Conservation (phyloP, 2,329 filamentous ascomycete genomes). For the Aspergillus niger region DNA sequence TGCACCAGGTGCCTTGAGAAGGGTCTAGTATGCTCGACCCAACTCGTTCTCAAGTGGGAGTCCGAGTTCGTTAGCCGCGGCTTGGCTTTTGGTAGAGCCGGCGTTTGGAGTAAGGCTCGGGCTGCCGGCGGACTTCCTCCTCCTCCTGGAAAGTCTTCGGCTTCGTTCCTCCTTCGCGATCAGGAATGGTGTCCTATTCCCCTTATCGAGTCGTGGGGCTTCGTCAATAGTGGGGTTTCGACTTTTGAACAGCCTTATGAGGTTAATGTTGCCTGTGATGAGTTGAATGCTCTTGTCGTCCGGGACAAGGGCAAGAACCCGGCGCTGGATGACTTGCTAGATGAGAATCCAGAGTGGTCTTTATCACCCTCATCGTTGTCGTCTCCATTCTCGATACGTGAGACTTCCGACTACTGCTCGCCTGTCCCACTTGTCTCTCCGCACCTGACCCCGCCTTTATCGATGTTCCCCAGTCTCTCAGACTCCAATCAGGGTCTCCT, state of each 20-base stretch:
- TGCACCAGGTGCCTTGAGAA: conserved; percentile 42
- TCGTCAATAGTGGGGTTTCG: conserved; percentile 35
- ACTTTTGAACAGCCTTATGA: conserved; percentile 31
- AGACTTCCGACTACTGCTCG: not conserved
- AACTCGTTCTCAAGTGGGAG: conserved; percentile 42
- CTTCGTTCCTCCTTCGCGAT: conserved; percentile 21
- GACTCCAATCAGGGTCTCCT: conserved; percentile 33
- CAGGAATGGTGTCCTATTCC: conserved; percentile 34
- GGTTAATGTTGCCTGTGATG: conserved; percentile 30
- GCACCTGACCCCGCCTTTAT: conserved; percentile 20
- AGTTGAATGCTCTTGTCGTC: conserved; percentile 20
- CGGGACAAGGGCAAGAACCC: not conserved
- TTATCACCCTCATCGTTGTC: not conserved
- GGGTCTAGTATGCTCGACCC: conserved; percentile 39
- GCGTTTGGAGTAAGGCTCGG: conserved; percentile 43
- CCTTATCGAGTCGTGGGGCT: conserved; percentile 32
- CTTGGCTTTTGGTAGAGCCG: conserved; percentile 46
- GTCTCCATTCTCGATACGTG: not conserved
- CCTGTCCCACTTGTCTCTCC: conserved; percentile 3
- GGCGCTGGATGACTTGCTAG: not conserved
- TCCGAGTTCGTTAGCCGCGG: conserved; percentile 45
- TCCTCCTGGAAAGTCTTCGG: conserved; percentile 14
- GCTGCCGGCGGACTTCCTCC: conserved; percentile 20
- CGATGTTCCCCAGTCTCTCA: conserved; percentile 34
- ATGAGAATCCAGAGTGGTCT: conserved; percentile 3